Percentiles rank a stretch among this genome's conserved stretches.
Conservation (phyloP, 208 protist genomes). For the Leishmania major region DNA sequence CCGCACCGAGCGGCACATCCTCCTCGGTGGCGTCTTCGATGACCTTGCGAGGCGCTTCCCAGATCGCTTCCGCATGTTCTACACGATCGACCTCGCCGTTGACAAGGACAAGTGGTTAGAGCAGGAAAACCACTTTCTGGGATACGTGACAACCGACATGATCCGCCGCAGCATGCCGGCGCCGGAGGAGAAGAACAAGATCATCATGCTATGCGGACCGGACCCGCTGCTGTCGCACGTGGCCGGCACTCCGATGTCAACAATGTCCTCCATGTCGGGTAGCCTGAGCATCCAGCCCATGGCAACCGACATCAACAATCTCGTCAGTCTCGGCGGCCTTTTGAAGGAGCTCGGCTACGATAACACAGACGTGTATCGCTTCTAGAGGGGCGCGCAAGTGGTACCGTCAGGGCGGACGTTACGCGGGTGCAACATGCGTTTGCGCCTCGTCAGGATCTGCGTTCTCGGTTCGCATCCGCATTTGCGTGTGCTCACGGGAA, state of each 20-base stretch:
- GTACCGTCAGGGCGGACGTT: not conserved
- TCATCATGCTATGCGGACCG: constrained; percentile 92
- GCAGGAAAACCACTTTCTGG: constrained; percentile 65
- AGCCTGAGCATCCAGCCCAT: constrained; percentile 81
- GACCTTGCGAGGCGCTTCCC: constrained; percentile 65
- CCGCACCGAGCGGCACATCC: constrained; percentile 92
- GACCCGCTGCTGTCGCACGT: constrained; percentile 85
- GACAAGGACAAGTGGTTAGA: constrained; percentile 78
- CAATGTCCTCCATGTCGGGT: constrained; percentile 79
- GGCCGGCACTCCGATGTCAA: constrained; percentile 75
- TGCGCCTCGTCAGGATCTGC: no score
- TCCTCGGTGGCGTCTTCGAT: constrained; percentile 90
- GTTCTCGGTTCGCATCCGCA: not conserved
- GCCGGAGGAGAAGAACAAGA: constrained; percentile 77
- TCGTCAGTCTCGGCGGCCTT: constrained; percentile 76
- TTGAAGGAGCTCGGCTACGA: constrained; percentile 83
- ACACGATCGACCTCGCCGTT: constrained; percentile 85
- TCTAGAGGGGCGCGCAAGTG: constrained; percentile 38
- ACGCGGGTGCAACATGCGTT: not conserved
- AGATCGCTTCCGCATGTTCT: constrained; percentile 87
- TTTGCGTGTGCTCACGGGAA: not conserved
- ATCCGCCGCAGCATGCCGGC: constrained; percentile 74
- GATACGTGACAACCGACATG: constrained; percentile 82
- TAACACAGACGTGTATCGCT: constrained; percentile 87
- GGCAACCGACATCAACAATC: constrained; percentile 85